These are phyloP conservation scores for Brassica incana DNA, from an alignment of 345 rosid genomes.

Conservation along the genomic window DNA sequence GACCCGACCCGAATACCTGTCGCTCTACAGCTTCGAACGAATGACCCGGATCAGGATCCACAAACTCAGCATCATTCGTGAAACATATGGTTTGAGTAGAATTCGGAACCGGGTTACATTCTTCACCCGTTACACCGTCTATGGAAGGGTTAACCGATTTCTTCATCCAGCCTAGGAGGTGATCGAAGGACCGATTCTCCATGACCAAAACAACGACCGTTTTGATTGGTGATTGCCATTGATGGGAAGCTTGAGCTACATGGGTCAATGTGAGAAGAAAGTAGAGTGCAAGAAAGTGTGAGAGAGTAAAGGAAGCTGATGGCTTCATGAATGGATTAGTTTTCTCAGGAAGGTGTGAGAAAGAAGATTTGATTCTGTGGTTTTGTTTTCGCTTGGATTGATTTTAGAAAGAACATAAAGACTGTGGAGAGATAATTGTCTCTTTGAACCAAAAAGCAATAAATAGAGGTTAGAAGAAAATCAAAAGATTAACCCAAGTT, in stretches of 20 bases:
- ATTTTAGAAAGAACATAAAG: conserved; percentile 26
- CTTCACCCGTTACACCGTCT: conserved; percentile 82
- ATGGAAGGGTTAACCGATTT: conserved; percentile 64
- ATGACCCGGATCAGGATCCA: conserved; percentile 98
- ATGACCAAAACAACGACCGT: conserved; percentile 79
- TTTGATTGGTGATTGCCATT: conserved; percentile 64
- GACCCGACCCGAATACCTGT: conserved; percentile 77
- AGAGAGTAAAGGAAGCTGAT: conserved; percentile 40
- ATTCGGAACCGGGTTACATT: conserved; percentile 72
- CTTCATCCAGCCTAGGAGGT: conserved; percentile 96
- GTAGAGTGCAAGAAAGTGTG: conserved; percentile 49
- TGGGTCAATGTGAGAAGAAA: conserved; percentile 40
- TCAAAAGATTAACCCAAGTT: not conserved
- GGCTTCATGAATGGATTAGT: conserved; percentile 29
- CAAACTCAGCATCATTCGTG: conserved; percentile 83
- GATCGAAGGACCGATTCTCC: conserved; percentile 94
- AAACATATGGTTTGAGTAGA: conserved; percentile 62
- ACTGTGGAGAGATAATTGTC: conserved; percentile 14
- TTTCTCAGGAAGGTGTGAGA: conserved; percentile 5
- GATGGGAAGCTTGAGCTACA: conserved; percentile 41
- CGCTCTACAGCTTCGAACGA: conserved; percentile 81
- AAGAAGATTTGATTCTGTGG: conserved; percentile 31
- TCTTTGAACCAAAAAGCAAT: not conserved
- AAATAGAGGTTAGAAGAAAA: not conserved
- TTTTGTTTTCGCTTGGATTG: conserved; percentile 38